phyloP scores from a whole-genome alignment of 1,284 basidiomycete species.

The Fomitiporia mediterranea region DNA sequence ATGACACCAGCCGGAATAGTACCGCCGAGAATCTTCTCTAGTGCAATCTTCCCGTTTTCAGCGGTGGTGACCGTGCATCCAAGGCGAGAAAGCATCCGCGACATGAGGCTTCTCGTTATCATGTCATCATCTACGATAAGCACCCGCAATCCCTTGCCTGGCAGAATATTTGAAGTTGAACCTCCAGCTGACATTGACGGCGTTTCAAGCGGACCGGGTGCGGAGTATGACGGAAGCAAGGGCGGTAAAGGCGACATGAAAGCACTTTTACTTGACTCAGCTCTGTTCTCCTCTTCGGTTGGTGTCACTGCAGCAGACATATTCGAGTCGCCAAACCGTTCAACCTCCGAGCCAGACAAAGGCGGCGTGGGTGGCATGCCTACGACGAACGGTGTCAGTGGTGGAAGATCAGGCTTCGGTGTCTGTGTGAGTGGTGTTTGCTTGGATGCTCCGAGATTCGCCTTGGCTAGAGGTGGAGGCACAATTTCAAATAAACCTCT shows the following conservation, averaged over 20 bases:
- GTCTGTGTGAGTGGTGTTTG: neutral
- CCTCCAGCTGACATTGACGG: neutral
- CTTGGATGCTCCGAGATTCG: neutral
- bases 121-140: conserved; percentile 31
- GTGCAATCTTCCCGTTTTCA: conserved; percentile 44
- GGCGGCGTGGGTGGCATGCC: conserved; percentile 1
- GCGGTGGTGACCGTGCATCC: conserved; percentile 41
- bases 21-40: conserved; percentile 36
- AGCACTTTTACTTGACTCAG: neutral
- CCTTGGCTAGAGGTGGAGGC: conserved; percentile 5
- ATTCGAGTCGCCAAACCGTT: neutral
- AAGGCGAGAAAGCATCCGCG: conserved; percentile 40
- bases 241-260: neutral
- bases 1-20: conserved; percentile 9
- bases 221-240: neutral
- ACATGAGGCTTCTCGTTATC: conserved; percentile 43
- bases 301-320: neutral
- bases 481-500: conserved; percentile 14
- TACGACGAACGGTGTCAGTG: neutral
- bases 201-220: conserved; percentile 3
- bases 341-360: neutral
- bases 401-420: neutral
- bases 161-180: neutral
- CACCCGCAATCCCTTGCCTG: conserved; percentile 18
- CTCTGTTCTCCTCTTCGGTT: neutral